phyloP scores from a whole-genome alignment of 176 grass and related monocot species.

The Aegilops tauschii region DNA sequence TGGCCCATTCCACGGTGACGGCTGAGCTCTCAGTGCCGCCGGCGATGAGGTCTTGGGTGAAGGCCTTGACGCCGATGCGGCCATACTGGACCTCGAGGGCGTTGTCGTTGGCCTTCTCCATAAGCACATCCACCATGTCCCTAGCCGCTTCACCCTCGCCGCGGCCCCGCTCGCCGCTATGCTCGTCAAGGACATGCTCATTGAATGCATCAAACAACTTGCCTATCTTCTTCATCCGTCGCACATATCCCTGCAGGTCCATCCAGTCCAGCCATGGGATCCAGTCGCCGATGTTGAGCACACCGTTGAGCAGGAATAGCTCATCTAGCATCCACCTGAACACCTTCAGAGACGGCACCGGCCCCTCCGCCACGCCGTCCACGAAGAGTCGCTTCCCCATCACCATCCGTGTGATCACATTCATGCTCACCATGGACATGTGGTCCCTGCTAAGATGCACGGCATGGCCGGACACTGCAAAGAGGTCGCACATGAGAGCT shows the following conservation, averaged over 20 bases:
- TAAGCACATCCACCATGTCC: constrained; percentile 55
- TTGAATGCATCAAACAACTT: constrained; percentile 33
- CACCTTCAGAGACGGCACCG: constrained; percentile 32
- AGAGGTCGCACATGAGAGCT: constrained; percentile 11
- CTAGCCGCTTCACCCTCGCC: constrained; percentile 1
- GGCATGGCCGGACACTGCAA: not conserved
- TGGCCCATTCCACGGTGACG: constrained; percentile 41
- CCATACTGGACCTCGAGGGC: constrained; percentile 30
- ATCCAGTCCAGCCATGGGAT: constrained; percentile 43
- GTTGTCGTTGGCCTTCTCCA: constrained; percentile 43
- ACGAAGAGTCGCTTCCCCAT: constrained; percentile 30
- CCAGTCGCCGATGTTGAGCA: constrained; percentile 46
- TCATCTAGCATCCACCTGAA: constrained; percentile 49
- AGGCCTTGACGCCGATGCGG: constrained; percentile 33
- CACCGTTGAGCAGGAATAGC: constrained; percentile 43
- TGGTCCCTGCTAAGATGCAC: constrained; percentile 32
- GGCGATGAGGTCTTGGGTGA: constrained; percentile 47
- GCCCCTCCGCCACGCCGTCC: not conserved
- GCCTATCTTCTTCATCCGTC: constrained; percentile 43
- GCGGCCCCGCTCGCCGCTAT: not conserved
- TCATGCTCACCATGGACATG: constrained; percentile 34
- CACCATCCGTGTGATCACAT: constrained; percentile 46
- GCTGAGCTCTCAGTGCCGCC: not conserved
- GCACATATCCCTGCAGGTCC: constrained; percentile 51
- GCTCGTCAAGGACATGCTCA: constrained; percentile 46